Percentiles rank a stretch among this genome's conserved stretches.
Evolutionary conservation across 352 stramenopile species (phyloP).

Genomic region (Pythium sp.): DNA sequence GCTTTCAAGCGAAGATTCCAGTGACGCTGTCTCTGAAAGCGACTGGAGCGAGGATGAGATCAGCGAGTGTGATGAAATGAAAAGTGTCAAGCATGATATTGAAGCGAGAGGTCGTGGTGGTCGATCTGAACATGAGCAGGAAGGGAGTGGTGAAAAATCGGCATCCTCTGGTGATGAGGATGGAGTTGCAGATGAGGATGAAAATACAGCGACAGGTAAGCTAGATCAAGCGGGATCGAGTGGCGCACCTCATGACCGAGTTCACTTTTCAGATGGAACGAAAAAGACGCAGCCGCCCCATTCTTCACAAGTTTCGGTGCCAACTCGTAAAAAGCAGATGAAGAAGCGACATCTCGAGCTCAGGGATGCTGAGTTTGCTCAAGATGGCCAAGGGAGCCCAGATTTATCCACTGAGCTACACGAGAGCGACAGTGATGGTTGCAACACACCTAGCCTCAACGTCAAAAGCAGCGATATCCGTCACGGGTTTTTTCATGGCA

Average conservation of each 20-base stretch:
- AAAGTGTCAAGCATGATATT: background rate
- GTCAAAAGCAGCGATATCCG: background rate
- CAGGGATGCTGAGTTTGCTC: background rate
- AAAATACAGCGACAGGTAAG: too few relatives aligned
- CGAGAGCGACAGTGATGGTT: background rate
- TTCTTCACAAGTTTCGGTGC: background rate
- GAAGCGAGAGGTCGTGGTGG: background rate
- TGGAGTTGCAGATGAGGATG: background rate
- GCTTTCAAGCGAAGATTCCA: background rate
- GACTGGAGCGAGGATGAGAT: background rate
- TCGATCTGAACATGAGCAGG: background rate
- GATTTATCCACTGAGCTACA: background rate
- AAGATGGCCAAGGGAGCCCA: background rate
- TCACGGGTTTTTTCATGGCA: background rate
- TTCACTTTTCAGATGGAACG: background rate
- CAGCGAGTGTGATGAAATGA: background rate
- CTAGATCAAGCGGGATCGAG: background rate
- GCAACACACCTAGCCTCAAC: background rate
- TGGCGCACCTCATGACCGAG: background rate
- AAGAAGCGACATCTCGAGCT: background rate
- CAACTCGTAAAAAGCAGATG: background rate
- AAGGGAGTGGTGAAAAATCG: background rate
- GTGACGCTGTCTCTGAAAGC: background rate
- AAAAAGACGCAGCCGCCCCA: background rate
- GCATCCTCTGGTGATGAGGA: background rate